Base-by-base conservation (phyloP, 2,329 filamentous ascomycete genomes). In the Neopestalotiopsis sp. region DNA sequence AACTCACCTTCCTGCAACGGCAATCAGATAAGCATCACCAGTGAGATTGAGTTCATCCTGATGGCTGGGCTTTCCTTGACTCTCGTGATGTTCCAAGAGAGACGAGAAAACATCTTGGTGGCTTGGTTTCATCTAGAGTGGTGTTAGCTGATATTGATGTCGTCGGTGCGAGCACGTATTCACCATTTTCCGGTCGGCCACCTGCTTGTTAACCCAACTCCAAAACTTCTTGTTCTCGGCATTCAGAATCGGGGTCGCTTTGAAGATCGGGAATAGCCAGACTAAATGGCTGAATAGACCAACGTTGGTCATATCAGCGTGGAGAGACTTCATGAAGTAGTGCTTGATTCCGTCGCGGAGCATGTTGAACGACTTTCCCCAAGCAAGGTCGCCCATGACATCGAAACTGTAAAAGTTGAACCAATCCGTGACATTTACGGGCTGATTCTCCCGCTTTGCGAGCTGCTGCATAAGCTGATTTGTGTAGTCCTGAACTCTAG, bases 351-450 rank as follows among this genome's bases (percentile, higher is more conserved):
- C 68, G 45, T 69, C 66, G 10, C 59, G 72, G 66, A 80, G 75
- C 73, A 78, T 77, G 20, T 71, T 64, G 64, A 80, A 79, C 49
- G 74, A 72, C 34, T 78, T 72, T 34, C 75, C 77, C 49, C 77
- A 79, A 9, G 76, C 77, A 38, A 79, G 71, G 60, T 80, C 77
- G 49, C 77, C 77, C 77, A 79, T 79, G 45, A 75, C 74, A 65
- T 79, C 77, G 57, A 77, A 79, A 32, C 74, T 73, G 66, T 74
- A 78, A 63, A 75, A 76, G 65, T 75, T 78, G 67, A 74, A 76
- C 76, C 75, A 78, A 2, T 69, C 65, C n/a, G 74, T 73, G 5
- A 70, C 70, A 69, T 79, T 66, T 38, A 76, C 17, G 2, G 71
- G 12, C 49, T 45, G 0, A 52, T 71, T 74, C 20, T 65, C 38